Base-by-base conservation (phyloP, 192 early-diverging fungal species). In the Coemansia asiatica region DNA sequence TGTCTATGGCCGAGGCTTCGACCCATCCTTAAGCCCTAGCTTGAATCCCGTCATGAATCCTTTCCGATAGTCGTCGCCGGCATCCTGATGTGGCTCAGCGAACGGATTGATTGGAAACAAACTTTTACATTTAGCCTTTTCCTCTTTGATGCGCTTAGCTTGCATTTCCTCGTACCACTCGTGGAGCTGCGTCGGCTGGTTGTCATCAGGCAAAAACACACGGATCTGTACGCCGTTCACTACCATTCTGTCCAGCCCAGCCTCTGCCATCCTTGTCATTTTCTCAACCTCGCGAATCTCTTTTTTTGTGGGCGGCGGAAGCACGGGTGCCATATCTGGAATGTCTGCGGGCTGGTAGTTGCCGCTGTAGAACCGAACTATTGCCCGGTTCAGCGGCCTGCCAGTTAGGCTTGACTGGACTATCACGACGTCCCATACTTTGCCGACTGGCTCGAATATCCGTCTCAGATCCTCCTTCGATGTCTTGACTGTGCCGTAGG, bases 11-110 rank as follows among this genome's bases (percentile, higher is more conserved):
- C 36, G 51, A n/a, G 29, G 33, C 22, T 69, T 69, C 16, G 64
- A 70, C 27, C 76, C 76, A 48, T 79, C 76, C 28, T 74, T 79
- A 13, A 79, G 38, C 6, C 76, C 76, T n/a, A 79, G 67, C 23
- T 65, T 71, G 26, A 68, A 79, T 8, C 76, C 76, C 6, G 64
- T 50, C 60, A 67, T 25, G 53, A 79, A 79, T 0, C 76, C 76
- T 53, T 66, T 50, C 16, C 60, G 76, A 62, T 79, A 79, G 71
- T 79, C 76, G 56, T 79, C 71, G 56, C 19, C 64, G 59, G 22
- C 31, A 29, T 38, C 25, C 16, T 29, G 64, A 19, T 23, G 38
- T n/a, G 40, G 64, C 27, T 56, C 28, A 26, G 29, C 18, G 29
- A 79, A 79, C 10, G 76, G 76, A 22, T 67, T 74, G 50, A 70